Conservation (phyloP, 768 basidiomycete genomes). For the Termitomyces sp. region DNA sequence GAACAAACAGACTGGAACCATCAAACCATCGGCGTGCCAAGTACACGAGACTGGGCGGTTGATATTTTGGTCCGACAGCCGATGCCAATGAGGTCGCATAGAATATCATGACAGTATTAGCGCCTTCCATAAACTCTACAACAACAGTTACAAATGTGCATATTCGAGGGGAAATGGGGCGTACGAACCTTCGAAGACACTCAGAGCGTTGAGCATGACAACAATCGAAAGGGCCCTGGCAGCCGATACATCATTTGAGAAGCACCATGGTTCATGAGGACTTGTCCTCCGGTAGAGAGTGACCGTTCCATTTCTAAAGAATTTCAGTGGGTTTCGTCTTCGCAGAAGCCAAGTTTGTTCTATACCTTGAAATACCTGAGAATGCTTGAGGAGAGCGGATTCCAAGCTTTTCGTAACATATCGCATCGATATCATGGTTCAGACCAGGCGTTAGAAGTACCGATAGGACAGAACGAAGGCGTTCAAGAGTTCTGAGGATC, state of each 20-base stretch:
- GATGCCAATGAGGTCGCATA: constrained; percentile 70
- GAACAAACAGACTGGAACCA: constrained; percentile 49
- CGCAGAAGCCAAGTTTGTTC: neutral
- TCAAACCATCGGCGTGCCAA: constrained; percentile 77
- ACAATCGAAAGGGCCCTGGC: constrained; percentile 63
- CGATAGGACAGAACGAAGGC: constrained; percentile 58
- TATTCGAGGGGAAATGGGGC: too few relatives aligned
- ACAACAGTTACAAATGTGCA: constrained; percentile 3
- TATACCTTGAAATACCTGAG: constrained; percentile 50
- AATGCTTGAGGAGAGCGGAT: constrained; percentile 32
- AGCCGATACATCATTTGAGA: constrained; percentile 69
- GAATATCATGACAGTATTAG: constrained; percentile 73
- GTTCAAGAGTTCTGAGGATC: constrained; percentile 43
- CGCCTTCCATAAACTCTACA: constrained; percentile 62
- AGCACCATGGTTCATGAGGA: constrained; percentile 57
- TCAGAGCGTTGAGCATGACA: constrained; percentile 62
- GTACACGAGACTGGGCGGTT: constrained; percentile 65
- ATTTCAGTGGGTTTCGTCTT: neutral
- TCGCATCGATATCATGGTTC: constrained; percentile 62
- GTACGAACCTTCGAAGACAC: constrained; percentile 61
- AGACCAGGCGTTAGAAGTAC: constrained; percentile 65
- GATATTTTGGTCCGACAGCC: constrained; percentile 54
- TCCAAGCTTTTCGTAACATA: constrained; percentile 57
- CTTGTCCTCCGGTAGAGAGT: constrained; percentile 34
- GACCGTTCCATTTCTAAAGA: constrained; percentile 31